These are phyloP conservation scores for Globisporangium parvum DNA, from an alignment of 352 stramenopile species.

Conservation along the genomic window DNA sequence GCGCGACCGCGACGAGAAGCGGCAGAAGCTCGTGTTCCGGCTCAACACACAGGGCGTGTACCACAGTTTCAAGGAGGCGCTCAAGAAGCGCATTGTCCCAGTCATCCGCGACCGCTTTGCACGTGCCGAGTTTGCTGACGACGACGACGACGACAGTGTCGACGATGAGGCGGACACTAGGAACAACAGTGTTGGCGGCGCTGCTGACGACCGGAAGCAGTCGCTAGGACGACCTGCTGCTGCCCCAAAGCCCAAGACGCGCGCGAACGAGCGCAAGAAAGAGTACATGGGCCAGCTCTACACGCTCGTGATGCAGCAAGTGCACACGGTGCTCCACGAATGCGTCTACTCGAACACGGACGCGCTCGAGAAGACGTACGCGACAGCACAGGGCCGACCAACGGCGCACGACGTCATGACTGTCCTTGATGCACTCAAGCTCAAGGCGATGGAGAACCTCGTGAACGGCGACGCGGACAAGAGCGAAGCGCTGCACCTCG, in stretches of 20 bases:
- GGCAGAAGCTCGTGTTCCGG: conserved; percentile 65
- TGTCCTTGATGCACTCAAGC: conserved; percentile 28
- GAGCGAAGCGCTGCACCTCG: conserved; percentile 52
- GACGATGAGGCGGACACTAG: conserved; percentile 4
- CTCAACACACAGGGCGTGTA: conserved; percentile 76
- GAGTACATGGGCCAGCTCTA: conserved; percentile 65
- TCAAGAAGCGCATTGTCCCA: conserved; percentile 77
- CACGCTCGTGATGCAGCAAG: conserved; percentile 68
- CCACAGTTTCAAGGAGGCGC: conserved; percentile 75
- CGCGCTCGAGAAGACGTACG: conserved; percentile 27
- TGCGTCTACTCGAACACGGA: conserved; percentile 37
- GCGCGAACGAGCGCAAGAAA: conserved; percentile 24
- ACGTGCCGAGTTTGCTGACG: conserved; percentile 15
- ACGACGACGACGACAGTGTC: conserved; percentile 12
- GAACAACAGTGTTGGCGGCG: neutral
- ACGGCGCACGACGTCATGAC: conserved; percentile 21
- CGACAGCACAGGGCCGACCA: conserved; percentile 13
- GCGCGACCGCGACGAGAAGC: conserved; percentile 49
- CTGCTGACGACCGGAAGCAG: neutral
- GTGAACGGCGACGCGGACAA: conserved; percentile 63
- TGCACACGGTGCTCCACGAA: conserved; percentile 59
- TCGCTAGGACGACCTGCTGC: neutral
- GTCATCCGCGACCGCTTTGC: conserved; percentile 61
- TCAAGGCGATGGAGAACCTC: conserved; percentile 65
- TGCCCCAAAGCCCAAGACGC: neutral